phyloP scores from a whole-genome alignment of 306 rosid genomes.

The Rosa lucieae region DNA sequence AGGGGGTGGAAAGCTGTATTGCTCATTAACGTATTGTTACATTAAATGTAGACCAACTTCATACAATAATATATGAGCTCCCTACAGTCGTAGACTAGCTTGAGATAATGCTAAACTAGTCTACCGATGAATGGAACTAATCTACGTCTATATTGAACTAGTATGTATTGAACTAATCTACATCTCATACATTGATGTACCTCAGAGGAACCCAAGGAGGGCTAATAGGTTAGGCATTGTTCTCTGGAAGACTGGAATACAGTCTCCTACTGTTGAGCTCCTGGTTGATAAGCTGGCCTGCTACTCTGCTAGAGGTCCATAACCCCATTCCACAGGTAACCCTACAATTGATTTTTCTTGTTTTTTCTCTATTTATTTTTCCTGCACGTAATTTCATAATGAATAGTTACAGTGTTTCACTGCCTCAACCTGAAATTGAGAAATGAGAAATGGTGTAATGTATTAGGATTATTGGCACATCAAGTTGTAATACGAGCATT shows the following conservation, averaged over 20 bases:
- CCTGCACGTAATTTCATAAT: neutral
- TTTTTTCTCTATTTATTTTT: neutral
- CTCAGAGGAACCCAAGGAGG: neutral
- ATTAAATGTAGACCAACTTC: no score
- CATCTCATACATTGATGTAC: neutral
- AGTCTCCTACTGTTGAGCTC: neutral
- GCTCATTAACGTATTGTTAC: neutral
- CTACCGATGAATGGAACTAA: no score
- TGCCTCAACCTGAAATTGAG: neutral
- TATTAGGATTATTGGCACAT: neutral
- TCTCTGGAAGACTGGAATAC: neutral
- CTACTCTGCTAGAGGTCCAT: neutral
- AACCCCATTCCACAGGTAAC: neutral
- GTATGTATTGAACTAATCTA: neutral
- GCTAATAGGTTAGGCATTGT: neutral
- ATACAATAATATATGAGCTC: neutral
- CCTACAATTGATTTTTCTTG: neutral
- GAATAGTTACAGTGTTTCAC: neutral
- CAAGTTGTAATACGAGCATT: neutral
- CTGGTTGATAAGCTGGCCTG: neutral
- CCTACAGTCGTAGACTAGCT: no score
- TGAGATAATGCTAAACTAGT: neutral
- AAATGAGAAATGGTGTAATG: neutral
- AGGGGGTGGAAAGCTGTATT: neutral
- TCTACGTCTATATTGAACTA: neutral